Base-by-base conservation (phyloP, 75 land plant species). In the Pinus taeda region DNA sequence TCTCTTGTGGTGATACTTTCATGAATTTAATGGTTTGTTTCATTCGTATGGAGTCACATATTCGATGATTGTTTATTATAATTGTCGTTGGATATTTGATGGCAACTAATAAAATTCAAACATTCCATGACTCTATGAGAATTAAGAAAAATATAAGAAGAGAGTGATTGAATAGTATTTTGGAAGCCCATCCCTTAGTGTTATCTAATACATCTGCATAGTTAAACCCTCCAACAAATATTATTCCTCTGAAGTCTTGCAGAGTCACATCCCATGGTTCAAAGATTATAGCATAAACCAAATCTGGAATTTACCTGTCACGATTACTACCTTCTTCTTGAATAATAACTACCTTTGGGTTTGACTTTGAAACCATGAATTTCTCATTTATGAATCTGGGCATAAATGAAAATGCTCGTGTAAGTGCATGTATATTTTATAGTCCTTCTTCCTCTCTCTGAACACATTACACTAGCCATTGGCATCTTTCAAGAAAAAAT, bases 271-370 rank as follows among this genome's bases (percentile, higher is more conserved):
- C 99, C 97, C 97, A 96, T 20, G 99, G 93, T 71, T 96, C 97
- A 83, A 96, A 94, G 11, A 97, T 97, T 30, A 97, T 90, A 73
- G 92, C 93, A 75, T 84, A 80, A 53, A 90, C 93, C 81, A 93
- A 92, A 24, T 95, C 99, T 45, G 95, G 83, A 97, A 96, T 96
- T 81, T 96, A 97, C 63, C 99, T 71, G 72, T 96, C 99, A 14
- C 99, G 97, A 82, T 96, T 96, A 91, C 99, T 96, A 30, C 99
- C 99, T 83, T 96, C 97, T 72, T 96, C 99, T 17, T 97, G 88
- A 79, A 96, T 86, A 9, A 96, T 79, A 53, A 95, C 99, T 3
- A 96, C 94, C 74, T 90, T 94, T 29, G 97, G 99, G 67, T 90
- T 96, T 22, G 72, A 72, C 62, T 75, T 60, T 9, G 75, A 67